A percentile compares a stretch with the other conserved stretches of the same genome.
Conservation (phyloP, 2,329 filamentous ascomycete genomes). For the Samsoniella hepiali region DNA sequence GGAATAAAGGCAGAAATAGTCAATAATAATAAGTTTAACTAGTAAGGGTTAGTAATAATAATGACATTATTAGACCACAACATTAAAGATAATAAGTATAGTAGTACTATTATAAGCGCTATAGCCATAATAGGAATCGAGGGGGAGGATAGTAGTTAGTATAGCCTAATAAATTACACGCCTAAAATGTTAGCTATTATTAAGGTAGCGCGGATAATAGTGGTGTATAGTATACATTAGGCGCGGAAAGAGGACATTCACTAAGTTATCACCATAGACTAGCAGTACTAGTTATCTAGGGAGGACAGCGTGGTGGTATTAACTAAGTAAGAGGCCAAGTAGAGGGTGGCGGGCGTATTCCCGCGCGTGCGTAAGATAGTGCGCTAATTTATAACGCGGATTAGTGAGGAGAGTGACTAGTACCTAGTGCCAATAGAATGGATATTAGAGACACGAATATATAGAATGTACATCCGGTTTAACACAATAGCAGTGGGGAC, state of each 20-base stretch:
- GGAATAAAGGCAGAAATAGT: neutral
- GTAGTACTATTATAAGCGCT: neutral
- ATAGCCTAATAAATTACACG: neutral
- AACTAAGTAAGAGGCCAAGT: neutral
- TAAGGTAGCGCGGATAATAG: neutral
- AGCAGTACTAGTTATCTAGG: no score
- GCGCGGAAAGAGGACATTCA: neutral
- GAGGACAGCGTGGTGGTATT: neutral
- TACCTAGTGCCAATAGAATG: constrained; percentile 1
- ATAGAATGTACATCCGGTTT: constrained; percentile 1
- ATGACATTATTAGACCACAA: neutral
- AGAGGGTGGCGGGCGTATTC: neutral
- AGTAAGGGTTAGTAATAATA: neutral
- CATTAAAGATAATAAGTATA: neutral
- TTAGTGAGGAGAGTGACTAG: neutral
- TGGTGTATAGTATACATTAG: neutral
- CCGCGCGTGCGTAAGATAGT: neutral
- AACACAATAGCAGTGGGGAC: neutral
- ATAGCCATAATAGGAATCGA: neutral
- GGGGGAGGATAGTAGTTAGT: neutral
- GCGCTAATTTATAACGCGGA: neutral
- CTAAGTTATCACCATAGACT: no score
- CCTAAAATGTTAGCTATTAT: neutral
- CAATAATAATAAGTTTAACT: neutral
- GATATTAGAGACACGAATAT: constrained; percentile 4